A percentile compares a stretch with the other conserved stretches of the same genome.
phyloP scores from a whole-genome alignment of 2,329 filamentous ascomycete genomes.

The Colletotrichum sp. region DNA sequence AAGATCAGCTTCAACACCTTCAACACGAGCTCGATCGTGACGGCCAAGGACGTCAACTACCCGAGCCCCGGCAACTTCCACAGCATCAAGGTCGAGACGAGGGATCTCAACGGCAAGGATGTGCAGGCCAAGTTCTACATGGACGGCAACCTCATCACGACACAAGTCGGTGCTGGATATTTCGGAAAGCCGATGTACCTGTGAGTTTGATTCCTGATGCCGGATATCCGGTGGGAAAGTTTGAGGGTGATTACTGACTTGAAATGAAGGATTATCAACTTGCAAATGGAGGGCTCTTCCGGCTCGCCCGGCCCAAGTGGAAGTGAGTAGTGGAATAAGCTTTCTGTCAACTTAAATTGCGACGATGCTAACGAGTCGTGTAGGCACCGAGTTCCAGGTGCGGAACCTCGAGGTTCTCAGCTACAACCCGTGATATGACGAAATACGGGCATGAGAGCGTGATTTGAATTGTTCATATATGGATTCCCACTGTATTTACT shows the following conservation, averaged over 20 bases:
- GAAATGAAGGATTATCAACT: constrained; percentile 43
- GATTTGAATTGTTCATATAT: background rate
- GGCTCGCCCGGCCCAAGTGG: constrained; percentile 42
- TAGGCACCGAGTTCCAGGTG: constrained; percentile 3
- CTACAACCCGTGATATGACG: background rate
- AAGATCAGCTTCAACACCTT: constrained; percentile 63
- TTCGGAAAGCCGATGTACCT: constrained; percentile 52
- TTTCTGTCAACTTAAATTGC: background rate
- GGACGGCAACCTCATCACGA: constrained; percentile 52
- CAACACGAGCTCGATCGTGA: constrained; percentile 51
- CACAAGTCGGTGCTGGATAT: constrained; percentile 54
- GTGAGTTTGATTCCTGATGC: constrained; percentile 30
- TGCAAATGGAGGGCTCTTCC: constrained; percentile 52
- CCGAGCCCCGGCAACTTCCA: constrained; percentile 51
- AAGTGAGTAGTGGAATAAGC: constrained; percentile 14
- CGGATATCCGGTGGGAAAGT: too few species aligned
- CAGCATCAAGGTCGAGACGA: constrained; percentile 53
- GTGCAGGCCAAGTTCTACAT: constrained; percentile 60
- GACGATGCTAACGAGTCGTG: background rate
- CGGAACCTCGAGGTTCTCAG: constrained; percentile 3
- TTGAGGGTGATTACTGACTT: background rate
- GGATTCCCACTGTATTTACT: background rate
- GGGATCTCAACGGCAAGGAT: constrained; percentile 56
- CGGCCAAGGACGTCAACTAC: constrained; percentile 53
- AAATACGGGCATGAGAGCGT: background rate